Evolutionary conservation across 345 rosid species (phyloP), one percentile per base, ranked within the genome.

Genomic region (Leavenworthia alabamica): DNA sequence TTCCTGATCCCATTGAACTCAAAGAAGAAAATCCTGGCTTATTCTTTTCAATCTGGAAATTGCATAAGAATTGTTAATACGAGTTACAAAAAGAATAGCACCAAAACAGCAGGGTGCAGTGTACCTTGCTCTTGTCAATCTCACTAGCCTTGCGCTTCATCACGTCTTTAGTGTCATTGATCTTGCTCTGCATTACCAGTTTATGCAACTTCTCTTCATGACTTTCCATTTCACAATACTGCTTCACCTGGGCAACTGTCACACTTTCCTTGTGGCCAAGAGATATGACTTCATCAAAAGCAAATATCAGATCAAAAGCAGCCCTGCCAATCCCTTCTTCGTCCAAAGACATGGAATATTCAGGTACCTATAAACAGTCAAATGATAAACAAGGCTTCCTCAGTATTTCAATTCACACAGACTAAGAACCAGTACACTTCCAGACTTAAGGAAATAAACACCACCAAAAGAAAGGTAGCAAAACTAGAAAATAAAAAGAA

Each of bases 161-260:
- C 46, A 86, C 85, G 62, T 90, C 97, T 78, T 86, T 94, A 20
- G 99, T 94, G 64, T 94, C 99, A 75, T 94, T 88, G 64, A 94
- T 94, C 84, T 94, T 94, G 80, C 88, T 94, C 77, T 88, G 97
- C 81, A 90, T 39, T 11, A 94, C 93, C 62, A 94, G 82, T 75
- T 88, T 94, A 75, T 94, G 99, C 82, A 94, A 68, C 82, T 90
- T 90, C 75, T 94, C 99, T 66, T 94, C 99, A 43, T 94, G 96
- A 82, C 97, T 90, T 79, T 94, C 99, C 99, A 94, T 94, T 79
- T 94, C 99, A 76, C 96, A 90, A 80, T 88, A 90, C 71, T 94
- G 99, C 83, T 84, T 94, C 64, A 94, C 97, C 67, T 82, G 97
- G 4, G 95, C 82, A 56, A 94, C 93, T 23, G 97, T 94, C 43